phyloP scores from a whole-genome alignment of 192 early-diverging fungal species.

The Gamsiella multidivaricata region DNA sequence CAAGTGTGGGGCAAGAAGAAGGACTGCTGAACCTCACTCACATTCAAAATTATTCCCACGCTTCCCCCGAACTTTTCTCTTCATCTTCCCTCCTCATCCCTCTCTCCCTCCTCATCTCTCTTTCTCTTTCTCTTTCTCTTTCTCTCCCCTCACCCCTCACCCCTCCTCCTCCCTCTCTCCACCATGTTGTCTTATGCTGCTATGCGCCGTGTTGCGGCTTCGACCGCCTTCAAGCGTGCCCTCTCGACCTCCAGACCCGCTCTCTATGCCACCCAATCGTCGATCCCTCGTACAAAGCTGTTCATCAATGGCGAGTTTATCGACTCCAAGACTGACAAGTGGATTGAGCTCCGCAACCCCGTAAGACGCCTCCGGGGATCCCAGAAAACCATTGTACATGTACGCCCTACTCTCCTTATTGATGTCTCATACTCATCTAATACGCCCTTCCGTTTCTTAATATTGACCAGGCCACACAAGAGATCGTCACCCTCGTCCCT shows the following conservation, averaged over 20 bases:
- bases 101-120: background rate
- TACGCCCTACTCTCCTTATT: background rate
- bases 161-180: background rate
- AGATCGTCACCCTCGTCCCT: constrained; percentile 87
- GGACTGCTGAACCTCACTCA: too few relatives aligned
- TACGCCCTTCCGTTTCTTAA: background rate
- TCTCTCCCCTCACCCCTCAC: constrained; percentile 2
- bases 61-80: background rate
- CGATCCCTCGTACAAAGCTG: constrained; percentile 59
- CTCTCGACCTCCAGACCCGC: constrained; percentile 43
- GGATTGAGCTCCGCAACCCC: constrained; percentile 92
- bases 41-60: constrained; percentile 3
- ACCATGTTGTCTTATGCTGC: constrained; percentile 47
- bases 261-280: constrained; percentile 34
- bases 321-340: constrained; percentile 84
- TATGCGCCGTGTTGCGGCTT: constrained; percentile 50
- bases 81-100: background rate
- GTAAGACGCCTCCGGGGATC: too few relatives aligned
- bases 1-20: too few relatives aligned
- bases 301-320: constrained; percentile 94
- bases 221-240: constrained; percentile 47
- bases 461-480: constrained; percentile 92
- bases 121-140: background rate
- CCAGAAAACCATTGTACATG: too few relatives aligned
- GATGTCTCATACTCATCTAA: too few relatives aligned